Percentiles rank a stretch among this genome's conserved stretches.
These are phyloP conservation scores for Nitzschia palea DNA, from an alignment of 108 stramenopile species.

Conservation along the genomic window DNA sequence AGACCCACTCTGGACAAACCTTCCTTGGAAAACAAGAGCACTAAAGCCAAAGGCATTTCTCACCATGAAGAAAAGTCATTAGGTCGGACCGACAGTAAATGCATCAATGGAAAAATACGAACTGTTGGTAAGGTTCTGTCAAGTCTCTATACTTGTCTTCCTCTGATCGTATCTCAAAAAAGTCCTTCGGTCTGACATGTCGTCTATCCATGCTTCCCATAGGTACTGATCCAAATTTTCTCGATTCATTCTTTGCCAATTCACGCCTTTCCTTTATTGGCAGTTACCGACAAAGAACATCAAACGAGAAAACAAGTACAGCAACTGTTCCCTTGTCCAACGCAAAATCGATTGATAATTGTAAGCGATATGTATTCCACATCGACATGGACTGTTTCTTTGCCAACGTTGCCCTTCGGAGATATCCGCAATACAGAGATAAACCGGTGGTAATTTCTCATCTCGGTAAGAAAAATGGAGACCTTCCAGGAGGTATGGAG, in stretches of 20 bases:
- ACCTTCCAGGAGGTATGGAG: not conserved
- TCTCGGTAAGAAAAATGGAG: constrained; percentile 35
- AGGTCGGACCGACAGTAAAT: constrained; percentile 33
- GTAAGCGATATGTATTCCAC: constrained; percentile 78
- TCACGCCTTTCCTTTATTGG: constrained; percentile 83
- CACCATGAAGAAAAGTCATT: too few relatives aligned
- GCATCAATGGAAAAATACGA: constrained; percentile 42
- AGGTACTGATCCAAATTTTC: constrained; percentile 82
- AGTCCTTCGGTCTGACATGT: not conserved
- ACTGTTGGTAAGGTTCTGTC: constrained; percentile 3
- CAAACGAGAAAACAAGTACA: not conserved
- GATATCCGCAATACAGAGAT: constrained; percentile 76
- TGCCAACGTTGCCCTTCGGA: constrained; percentile 80
- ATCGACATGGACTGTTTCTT: constrained; percentile 98
- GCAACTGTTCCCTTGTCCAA: not conserved
- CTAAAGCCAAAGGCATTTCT: too few relatives aligned
- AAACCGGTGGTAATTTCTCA: constrained; percentile 92
- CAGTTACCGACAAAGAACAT: constrained; percentile 65
- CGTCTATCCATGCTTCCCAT: not conserved
- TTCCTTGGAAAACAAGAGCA: too few relatives aligned
- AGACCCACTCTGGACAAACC: too few relatives aligned
- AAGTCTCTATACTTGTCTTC: too few relatives aligned
- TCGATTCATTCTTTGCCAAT: constrained; percentile 62
- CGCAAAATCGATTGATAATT: not conserved
- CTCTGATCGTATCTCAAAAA: not conserved